Base-by-base conservation (phyloP, 495 filamentous ascomycete species). In the Penicillium pancosmium region DNA sequence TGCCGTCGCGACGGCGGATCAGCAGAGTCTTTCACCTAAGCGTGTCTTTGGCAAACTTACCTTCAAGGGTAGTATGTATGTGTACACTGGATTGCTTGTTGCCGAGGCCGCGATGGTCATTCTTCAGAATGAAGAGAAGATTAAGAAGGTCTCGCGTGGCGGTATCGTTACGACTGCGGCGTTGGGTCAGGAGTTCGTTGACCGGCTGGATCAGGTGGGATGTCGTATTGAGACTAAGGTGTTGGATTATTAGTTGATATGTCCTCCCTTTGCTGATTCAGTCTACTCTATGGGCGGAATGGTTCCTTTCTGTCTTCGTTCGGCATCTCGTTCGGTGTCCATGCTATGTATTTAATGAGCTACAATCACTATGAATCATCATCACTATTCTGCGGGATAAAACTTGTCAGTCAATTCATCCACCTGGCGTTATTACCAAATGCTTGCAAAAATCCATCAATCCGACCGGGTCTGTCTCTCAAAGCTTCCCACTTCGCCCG, bases 131-230 rank as follows among this genome's bases (percentile, higher is more conserved):
- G 84, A 86, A 50, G 66, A 84, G 34, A 80, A 80, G 21, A 69
- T 81, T 11, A 82, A 78, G 54, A 79, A 80, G 61, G 75, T 82
- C 18, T 77, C 90, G 1, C 76, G 81, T 0, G 87, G 90, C 23
- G 91, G 91, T 10, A 76, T 95, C 23, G 85, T 92, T 18, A 97
- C 92, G 1, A 82, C 92, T n/a, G 89, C 91, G n/a, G 89, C 84
- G 40, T 73, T 97, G 38, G 92, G 92, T 0, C 88, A 92, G 70
- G 77, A 79, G 31, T 92, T 84, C 65, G 80, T 94, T 56, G 87
- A 94, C 65, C 82, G 89, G 43, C 68, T 93, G 58, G 78, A 83
- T 13, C 77, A 80, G 50, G 82, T 77, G 13, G 89, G 89, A 1
- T 84, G 91, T 57, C 82, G 75, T 50, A 75, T 91, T 54, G 84